Percentiles rank a stretch among this genome's conserved stretches.
Evolutionary conservation across 2,329 filamentous ascomycete species (phyloP).

Genomic region (Aspergillus texensis): DNA sequence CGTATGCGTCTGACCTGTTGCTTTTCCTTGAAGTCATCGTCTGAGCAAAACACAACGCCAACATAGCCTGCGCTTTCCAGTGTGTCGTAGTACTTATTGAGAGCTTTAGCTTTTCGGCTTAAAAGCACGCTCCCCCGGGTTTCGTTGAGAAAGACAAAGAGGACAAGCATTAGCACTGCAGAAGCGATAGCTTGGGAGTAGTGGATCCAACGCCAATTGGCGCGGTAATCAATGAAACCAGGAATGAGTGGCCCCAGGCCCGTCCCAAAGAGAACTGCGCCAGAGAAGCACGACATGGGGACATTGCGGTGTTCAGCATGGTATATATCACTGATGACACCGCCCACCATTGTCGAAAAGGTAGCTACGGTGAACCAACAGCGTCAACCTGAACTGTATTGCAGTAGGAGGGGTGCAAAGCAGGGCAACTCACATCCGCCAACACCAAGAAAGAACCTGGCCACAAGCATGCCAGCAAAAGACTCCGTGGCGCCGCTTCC

Average conservation of each 20-base stretch:
- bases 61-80: slow-evolving; percentile 65
- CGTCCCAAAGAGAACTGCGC: slow-evolving; percentile 72
- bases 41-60: slow-evolving; percentile 50
- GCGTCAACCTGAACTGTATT: not conserved
- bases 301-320: slow-evolving; percentile 74
- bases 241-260: slow-evolving; percentile 72
- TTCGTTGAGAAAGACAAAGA: slow-evolving; percentile 72
- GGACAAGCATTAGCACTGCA: slow-evolving; percentile 61
- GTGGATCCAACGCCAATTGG: slow-evolving; percentile 80
- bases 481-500: slow-evolving; percentile 71
- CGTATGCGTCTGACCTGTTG: slow-evolving; percentile 58
- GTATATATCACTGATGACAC: slow-evolving; percentile 82
- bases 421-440: slow-evolving; percentile 62
- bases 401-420: not conserved
- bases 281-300: slow-evolving; percentile 83
- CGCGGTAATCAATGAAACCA: slow-evolving; percentile 66
- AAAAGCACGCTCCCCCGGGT: slow-evolving; percentile 77
- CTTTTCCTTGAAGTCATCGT: slow-evolving; percentile 28
- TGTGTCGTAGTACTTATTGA: slow-evolving; percentile 77
- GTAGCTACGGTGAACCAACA: slow-evolving; percentile 34
- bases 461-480: slow-evolving; percentile 72
- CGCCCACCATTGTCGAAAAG: slow-evolving; percentile 84
- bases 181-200: slow-evolving; percentile 76
- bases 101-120: slow-evolving; percentile 66
- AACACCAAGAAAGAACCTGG: slow-evolving; percentile 72